Evolutionary conservation across 345 rosid genomes (phyloP).

Genomic region (Heritiera littoralis): DNA sequence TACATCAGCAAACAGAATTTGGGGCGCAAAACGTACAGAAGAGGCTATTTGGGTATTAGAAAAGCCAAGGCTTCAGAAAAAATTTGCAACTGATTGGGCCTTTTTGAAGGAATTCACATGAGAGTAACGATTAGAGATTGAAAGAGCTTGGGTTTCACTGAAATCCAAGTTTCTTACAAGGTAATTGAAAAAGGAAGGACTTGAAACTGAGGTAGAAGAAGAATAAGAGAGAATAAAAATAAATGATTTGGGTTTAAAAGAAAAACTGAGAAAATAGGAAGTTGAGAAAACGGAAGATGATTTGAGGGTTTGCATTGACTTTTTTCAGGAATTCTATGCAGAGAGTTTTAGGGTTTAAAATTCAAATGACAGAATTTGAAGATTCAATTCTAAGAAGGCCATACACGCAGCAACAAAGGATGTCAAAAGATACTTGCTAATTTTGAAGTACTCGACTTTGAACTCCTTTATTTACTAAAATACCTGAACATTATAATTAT

Average conservation of each 20-base stretch:
- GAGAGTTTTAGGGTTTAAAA: not conserved
- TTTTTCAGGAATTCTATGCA: not conserved
- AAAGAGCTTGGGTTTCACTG: not conserved
- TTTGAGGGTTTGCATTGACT: not conserved
- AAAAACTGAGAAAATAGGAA: not conserved
- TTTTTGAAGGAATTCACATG: not conserved
- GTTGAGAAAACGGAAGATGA: slow-evolving; percentile 1
- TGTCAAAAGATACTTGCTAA: too few relatives aligned
- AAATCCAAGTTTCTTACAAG: slow-evolving; percentile 4
- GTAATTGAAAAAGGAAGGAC: not conserved
- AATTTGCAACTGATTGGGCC: not conserved
- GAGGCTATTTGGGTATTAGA: slow-evolving; percentile 3
- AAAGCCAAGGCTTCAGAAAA: slow-evolving; percentile 5
- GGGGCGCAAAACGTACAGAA: not conserved
- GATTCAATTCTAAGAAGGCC: too few relatives aligned
- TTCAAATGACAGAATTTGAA: too few relatives aligned
- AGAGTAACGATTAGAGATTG: slow-evolving; percentile 3
- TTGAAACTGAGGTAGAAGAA: not conserved
- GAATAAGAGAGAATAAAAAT: not conserved
- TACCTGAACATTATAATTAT: too few relatives aligned
- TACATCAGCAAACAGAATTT: not conserved
- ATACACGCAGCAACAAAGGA: too few relatives aligned
- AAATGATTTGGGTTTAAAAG: not conserved
- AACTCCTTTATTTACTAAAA: too few relatives aligned
- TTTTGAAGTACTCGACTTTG: too few relatives aligned